Base-by-base conservation (phyloP, 73 alveolate species). In the Stentor roeselii region DNA sequence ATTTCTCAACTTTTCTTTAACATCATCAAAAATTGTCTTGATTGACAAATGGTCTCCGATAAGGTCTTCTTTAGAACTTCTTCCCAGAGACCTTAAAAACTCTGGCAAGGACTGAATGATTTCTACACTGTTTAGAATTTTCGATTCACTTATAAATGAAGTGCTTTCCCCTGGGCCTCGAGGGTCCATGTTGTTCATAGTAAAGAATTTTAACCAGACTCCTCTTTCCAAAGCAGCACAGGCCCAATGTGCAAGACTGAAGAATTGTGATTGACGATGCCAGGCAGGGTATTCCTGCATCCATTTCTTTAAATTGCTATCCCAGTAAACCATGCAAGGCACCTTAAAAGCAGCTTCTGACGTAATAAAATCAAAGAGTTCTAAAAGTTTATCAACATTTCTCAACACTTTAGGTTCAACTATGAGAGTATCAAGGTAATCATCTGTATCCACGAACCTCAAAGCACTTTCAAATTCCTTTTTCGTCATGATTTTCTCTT, bases 261-360 rank as follows among this genome's bases (percentile, higher is more conserved):
- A 11, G n/a, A 27, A 37, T 6, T 21, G 39, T 76, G 60, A 21
- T 1, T 36, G 37, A 15, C 27, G 14, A 67, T 36, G 30, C 84
- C 84, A 76, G 34, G 41, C 14, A 21, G 84, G 84, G 2, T 39
- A 39, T 27, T 76, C 84, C 76, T 40, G 39, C 60, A 76, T 76
- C 59, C 84, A 76, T 39, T 30, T 41, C 39, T 41, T 76, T 6
- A 76, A 76, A 21, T 15, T 27, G 39, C 38, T 76, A 34, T 76
- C 84, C 74, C 84, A 76, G n/a, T 14, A 76, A 1, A 15, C 78
- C 59, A 15, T 76, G 67, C 60, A 39, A 76, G 84, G 84, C 31
- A 41, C 85, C 1, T 21, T n/a, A 40, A 76, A 76, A 39, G 84
- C 84, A 36, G 32, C 35, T 21, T 34, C 34, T 15, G 32, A 14